A percentile compares a stretch with the other conserved stretches of the same genome.
These are phyloP conservation scores for Hericium rajendrae DNA, from an alignment of 768 basidiomycete genomes.

Conservation along the genomic window DNA sequence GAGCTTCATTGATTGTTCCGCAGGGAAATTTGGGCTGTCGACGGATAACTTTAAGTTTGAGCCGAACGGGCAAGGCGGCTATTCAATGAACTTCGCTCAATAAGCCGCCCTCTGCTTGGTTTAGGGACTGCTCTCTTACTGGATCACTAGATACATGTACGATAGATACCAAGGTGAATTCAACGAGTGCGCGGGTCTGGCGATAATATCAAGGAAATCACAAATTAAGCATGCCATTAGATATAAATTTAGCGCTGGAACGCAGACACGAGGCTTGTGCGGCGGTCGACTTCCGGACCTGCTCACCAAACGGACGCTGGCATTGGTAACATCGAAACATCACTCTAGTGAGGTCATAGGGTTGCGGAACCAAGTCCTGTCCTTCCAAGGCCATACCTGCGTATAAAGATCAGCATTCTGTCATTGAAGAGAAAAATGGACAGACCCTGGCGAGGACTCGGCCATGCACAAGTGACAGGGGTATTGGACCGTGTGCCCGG, in stretches of 20 bases:
- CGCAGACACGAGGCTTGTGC: too few relatives aligned
- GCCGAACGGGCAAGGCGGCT: slow-evolving; percentile 91
- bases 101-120: slow-evolving; percentile 20
- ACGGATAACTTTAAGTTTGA: slow-evolving; percentile 97
- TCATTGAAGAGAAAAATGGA: neutral
- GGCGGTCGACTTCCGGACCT: too few relatives aligned
- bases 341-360: slow-evolving; percentile 20
- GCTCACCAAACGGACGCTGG: too few relatives aligned
- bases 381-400: slow-evolving; percentile 21
- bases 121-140: neutral
- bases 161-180: too few relatives aligned
- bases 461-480: slow-evolving; percentile 67
- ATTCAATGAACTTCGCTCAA: slow-evolving; percentile 78
- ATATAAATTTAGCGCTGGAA: too few relatives aligned
- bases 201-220: too few relatives aligned
- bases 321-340: neutral
- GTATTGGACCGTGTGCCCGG: slow-evolving; percentile 85
- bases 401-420: neutral
- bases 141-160: too few relatives aligned
- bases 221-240: too few relatives aligned
- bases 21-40: slow-evolving; percentile 88
- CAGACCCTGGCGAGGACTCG: slow-evolving; percentile 57
- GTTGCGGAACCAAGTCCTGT: slow-evolving; percentile 20
- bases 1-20: neutral
- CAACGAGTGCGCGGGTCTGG: too few relatives aligned